phyloP scores from a whole-genome alignment of 2,329 filamentous ascomycete species.

The Fusarium incarnatum region DNA sequence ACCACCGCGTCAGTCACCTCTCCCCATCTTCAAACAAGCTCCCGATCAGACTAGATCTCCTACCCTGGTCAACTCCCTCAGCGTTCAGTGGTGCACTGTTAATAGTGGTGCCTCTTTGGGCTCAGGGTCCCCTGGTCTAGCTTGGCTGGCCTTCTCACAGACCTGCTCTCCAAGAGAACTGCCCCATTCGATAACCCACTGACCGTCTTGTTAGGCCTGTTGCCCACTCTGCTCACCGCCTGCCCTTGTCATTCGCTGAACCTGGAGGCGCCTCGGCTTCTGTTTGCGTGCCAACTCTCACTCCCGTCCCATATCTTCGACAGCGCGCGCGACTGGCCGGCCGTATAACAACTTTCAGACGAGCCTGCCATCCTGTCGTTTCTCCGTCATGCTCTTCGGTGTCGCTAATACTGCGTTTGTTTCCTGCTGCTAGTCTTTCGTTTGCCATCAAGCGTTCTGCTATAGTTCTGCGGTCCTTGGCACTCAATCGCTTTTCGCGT shows the following conservation, averaged over 20 bases:
- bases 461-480: conserved; percentile 35
- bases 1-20: conserved; percentile 28
- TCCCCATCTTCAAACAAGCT: conserved; percentile 26
- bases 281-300: conserved; percentile 27
- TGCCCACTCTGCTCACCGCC: conserved; percentile 44
- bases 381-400: conserved; percentile 45
- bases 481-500: conserved; percentile 33
- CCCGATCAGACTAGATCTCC: conserved; percentile 32
- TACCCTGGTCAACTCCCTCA: conserved; percentile 21
- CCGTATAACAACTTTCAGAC: conserved; percentile 43
- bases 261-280: conserved; percentile 31
- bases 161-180: conserved; percentile 28
- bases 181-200: conserved; percentile 33
- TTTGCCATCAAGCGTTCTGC: conserved; percentile 36
- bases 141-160: conserved; percentile 38
- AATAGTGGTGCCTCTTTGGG: conserved; percentile 32
- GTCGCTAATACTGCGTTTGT: conserved; percentile 37
- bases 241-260: conserved; percentile 44
- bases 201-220: conserved; percentile 38
- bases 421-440: conserved; percentile 45
- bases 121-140: conserved; percentile 41
- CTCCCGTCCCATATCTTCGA: conserved; percentile 32
- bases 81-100: conserved; percentile 29
- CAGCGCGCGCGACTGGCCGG: conserved; percentile 44
- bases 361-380: conserved; percentile 39